Evolutionary conservation across 495 filamentous ascomycete species (phyloP), one percentile per base, ranked within the genome.

Genomic region (Aspergillus hancockii): DNA sequence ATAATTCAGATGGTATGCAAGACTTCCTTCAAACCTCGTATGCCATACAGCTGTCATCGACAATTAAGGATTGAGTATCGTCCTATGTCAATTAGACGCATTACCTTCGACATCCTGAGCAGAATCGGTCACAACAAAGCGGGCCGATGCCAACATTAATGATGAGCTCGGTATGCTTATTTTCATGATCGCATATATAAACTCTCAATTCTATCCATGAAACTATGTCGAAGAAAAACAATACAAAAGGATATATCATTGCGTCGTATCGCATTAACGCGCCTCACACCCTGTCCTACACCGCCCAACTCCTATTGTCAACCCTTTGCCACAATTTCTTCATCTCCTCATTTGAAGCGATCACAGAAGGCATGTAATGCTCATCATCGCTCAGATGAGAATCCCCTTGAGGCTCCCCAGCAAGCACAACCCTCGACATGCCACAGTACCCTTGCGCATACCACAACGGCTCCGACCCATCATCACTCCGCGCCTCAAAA

Each of bases 391-490:
- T 47, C 25, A 64, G 14, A 55, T 55, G 46, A 19, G 52, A 52
- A 40, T 65, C 60, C n/a, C 61, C 65, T 41, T 54, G 36, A 1
- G 61, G 60, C 40, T 66, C 49, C 18, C 67, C 67, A n/a, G 55
- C 63, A 45, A 70, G 47, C 21, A 65, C 65, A 9, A 65, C 51
- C 32, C 54, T 54, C 32, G 47, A 49, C 36, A 58, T 51, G 16
- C 67, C 58, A 47, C 28, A 41, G 25, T 56, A 62, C 38, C 49
- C 60, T 25, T 63, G 46, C 3, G 49, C 61, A 55, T 56, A 70
- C 63, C 65, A 70, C 55, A 66, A 40, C 49, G 55, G 53, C 41
- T 61, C 57, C 31, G 55, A 58, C 12, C 47, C 40, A 25, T 54
- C 18, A 14, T 57, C 57, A 36, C 21, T 57, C 32, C 19, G 49